A percentile compares a stretch with the other conserved stretches of the same genome.
Evolutionary conservation across 1,284 basidiomycete species (phyloP).

Genomic region (Leccinum laetum): DNA sequence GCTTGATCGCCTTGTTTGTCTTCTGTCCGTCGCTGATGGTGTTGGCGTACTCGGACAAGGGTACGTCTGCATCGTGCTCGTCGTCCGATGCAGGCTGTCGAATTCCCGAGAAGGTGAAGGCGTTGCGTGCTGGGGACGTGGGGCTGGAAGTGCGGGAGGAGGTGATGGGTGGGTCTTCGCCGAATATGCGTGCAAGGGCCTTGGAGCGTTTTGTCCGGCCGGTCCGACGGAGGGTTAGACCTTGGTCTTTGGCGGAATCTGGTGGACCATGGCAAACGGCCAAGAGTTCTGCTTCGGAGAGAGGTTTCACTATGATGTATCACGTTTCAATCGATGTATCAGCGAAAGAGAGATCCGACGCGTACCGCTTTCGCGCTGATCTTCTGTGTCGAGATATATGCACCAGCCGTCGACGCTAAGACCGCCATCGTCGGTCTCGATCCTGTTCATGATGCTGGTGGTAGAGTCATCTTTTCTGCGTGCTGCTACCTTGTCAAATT

Average conservation of each 20-base stretch:
- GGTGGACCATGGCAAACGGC: slow-evolving; percentile 85
- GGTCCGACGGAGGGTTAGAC: slow-evolving; percentile 71
- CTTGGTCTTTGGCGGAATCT: slow-evolving; percentile 81
- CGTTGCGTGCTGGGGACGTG: slow-evolving; percentile 32
- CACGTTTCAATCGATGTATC: background rate
- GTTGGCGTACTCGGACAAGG: slow-evolving; percentile 25
- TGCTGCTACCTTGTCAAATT: slow-evolving; percentile 73
- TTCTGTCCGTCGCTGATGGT: slow-evolving; percentile 16
- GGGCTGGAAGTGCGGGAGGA: slow-evolving; percentile 32
- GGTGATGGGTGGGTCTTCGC: slow-evolving; percentile 44
- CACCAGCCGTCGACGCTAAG: slow-evolving; percentile 89
- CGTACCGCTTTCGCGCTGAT: slow-evolving; percentile 60
- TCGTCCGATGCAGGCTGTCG: slow-evolving; percentile 34
- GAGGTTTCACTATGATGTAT: slow-evolving; percentile 52
- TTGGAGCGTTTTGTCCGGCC: slow-evolving; percentile 43
- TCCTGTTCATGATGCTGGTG: slow-evolving; percentile 47
- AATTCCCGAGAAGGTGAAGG: slow-evolving; percentile 12
- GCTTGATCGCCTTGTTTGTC: slow-evolving; percentile 73
- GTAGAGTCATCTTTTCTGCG: slow-evolving; percentile 46
- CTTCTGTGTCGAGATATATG: slow-evolving; percentile 68
- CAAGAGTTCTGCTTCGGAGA: slow-evolving; percentile 86
- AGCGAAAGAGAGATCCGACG: slow-evolving; percentile 8
- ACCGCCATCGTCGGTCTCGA: slow-evolving; percentile 61
- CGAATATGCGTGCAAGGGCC: slow-evolving; percentile 56
- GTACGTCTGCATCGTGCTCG: slow-evolving; percentile 41